Conservation (phyloP, 768 basidiomycete species). For the Agaricus bisporus region DNA sequence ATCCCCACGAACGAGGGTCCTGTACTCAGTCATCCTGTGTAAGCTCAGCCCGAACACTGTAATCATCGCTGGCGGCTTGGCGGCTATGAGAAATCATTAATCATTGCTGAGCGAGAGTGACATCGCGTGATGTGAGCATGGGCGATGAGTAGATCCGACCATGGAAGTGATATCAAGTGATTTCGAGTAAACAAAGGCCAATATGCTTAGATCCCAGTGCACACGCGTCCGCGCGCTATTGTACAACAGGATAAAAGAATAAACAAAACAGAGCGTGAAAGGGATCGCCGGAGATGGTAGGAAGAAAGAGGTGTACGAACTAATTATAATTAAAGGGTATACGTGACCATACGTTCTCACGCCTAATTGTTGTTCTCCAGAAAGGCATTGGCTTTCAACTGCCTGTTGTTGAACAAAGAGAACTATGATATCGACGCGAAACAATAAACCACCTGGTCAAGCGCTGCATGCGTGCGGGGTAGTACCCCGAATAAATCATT, state of each 20-base stretch:
- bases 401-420: background rate
- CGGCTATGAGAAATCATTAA: background rate
- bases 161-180: background rate
- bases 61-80: background rate
- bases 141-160: background rate
- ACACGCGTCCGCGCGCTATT: background rate
- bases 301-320: background rate
- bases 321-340: background rate
- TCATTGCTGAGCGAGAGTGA: background rate
- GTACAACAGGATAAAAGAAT: background rate
- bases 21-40: background rate
- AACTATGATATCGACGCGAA: no score
- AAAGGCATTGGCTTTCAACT: background rate
- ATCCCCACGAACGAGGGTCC: no score
- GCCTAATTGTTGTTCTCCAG: background rate
- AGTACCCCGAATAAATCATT: no score
- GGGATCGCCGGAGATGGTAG: constrained; percentile 7
- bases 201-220: background rate
- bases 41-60: background rate
- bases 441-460: no score
- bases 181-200: background rate
- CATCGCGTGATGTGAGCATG: constrained; percentile 2
- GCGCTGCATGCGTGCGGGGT: no score
- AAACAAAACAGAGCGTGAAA: background rate
- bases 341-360: background rate